Base-by-base conservation (phyloP, 2,329 filamentous ascomycete genomes). In the Exophiala lecanii-corni region DNA sequence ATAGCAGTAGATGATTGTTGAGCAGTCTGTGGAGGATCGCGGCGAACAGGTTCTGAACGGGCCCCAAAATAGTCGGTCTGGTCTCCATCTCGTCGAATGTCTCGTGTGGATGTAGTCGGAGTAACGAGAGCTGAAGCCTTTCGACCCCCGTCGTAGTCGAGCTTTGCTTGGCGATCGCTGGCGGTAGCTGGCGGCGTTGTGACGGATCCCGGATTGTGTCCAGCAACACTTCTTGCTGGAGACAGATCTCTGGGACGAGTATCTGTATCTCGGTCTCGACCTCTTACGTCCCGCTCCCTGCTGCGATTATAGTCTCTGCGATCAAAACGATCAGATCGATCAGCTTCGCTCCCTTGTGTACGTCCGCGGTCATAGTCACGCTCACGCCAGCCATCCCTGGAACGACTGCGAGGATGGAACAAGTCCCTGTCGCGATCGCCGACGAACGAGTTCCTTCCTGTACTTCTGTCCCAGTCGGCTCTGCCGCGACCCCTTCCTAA, bases 401-500 rank as follows among this genome's bases (percentile, higher is more conserved):
- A 71, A 19, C 67, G 61, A 55, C 68, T 71, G 16, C 68, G 59
- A 33, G 64, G 62, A 35, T 65, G 60, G 45, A 69, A 70, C 1
- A 60, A 50, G 45, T 70, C 66, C 13, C 67, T 64, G 40, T 70
- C 67, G 9, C 67, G 63, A 41, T 70, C 67, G 42, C 67, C 65
- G 5, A 64, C 45, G 45, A 63, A 67, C 9, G 59, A 57, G 13
- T 57, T 59, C 34, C 67, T 62, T n/a, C 65, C 65, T 34, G 66
- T 61, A 13, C 38, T 41, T 34, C 55, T 41, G 21, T 57, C 55
- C 54, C 50, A 57, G 28, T 51, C 53, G 19, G 67, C 66, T 32
- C 68, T 61, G 15, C 67, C 67, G 44, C 66, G 64, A 25, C 67
- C 68, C 37, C 68, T 64, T 25, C 63, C 61, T 6, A 62, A 57